A percentile compares a stretch with the other conserved stretches of the same genome.
phyloP scores from a whole-genome alignment of 352 stramenopile genomes.

The Lagenidium sp. region DNA sequence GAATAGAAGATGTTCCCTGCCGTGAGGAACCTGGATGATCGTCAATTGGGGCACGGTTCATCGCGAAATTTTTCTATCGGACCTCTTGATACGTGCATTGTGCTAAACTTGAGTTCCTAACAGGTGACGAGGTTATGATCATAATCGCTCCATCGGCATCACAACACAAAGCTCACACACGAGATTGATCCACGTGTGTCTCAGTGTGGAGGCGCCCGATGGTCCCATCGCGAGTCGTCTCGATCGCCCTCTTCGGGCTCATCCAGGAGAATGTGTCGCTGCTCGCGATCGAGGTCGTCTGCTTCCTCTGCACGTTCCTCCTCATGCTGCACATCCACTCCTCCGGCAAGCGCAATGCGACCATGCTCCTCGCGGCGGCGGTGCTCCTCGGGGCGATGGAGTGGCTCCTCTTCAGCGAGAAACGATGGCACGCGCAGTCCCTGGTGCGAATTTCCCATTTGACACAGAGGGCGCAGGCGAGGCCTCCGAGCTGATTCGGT shows the following conservation, averaged over 20 bases:
- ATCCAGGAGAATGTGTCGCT: conserved; percentile 76
- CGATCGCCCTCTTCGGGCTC: conserved; percentile 53
- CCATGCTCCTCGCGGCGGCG: conserved; percentile 34
- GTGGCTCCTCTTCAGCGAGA: conserved; percentile 48
- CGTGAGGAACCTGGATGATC: no score
- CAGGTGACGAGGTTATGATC: no score
- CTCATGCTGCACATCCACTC: conserved; percentile 70
- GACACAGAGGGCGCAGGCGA: no score
- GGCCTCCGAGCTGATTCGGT: no score
- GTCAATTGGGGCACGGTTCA: no score
- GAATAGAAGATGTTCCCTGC: no score
- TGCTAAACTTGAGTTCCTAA: no score
- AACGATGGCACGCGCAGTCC: conserved; percentile 63
- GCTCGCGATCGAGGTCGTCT: conserved; percentile 44
- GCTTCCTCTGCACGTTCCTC: conserved; percentile 52
- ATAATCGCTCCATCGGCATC: no score
- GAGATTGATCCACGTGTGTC: no score
- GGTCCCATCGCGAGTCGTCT: conserved; percentile 40
- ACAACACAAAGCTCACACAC: no score
- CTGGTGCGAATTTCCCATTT: conserved; percentile 39
- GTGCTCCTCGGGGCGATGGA: conserved; percentile 49
- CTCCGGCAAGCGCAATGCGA: conserved; percentile 66
- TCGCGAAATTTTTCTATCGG: no score
- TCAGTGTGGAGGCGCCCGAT: conserved; percentile 9
- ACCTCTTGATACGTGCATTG: no score